Base-by-base conservation (phyloP, 768 basidiomycete species). In the Pulveroboletus sp. region DNA sequence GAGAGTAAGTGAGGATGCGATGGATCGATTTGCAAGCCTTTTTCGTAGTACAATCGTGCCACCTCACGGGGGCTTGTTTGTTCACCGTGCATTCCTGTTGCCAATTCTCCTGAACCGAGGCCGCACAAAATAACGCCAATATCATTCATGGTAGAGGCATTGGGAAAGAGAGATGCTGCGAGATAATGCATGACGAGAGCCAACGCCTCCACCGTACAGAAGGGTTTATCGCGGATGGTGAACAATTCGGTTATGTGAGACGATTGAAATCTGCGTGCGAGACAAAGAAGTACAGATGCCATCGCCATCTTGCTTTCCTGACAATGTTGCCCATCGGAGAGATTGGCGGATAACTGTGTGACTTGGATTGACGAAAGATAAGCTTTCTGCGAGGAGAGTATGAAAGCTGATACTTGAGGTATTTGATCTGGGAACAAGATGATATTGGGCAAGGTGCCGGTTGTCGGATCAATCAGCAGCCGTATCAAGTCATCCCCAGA, bases 1-100 rank as follows among this genome's bases (percentile, higher is more conserved):
- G 76, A 77, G 43, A 77, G 68, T 13, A 79, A 59, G 52, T 78
- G 75, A 29, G 77, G 76, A 48, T 79, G 76, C 1, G 66, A 65
- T 20, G 72, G 65, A 50, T 79, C 75, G 29, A 73, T 57, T 50
- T 67, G 63, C 42, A 79, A 61, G 3, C 77, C 77, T 20, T 69
- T 63, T 36, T 71, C 64, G 53, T 79, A 79, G 56, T 75, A 79
- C 36, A 69, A 48, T 31, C 69, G 60, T 5, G 77, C 77, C 19
- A 78, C 63, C 16, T 64, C 61, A 21, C 67, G 62, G 4, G 70
- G 65, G 36, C 45, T 68, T 9, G 67, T 46, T 4, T 53, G 39
- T 32, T 61, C 53, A 6, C 52, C 56, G 17, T 52, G 55, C 1
- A 57, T 50, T 16, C 57, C 55, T 12, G 61, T 53, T 6, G 60